These are phyloP conservation scores for Arthrobotrys entomopaga DNA, from an alignment of 2,329 filamentous ascomycete genomes.

Conservation along the genomic window DNA sequence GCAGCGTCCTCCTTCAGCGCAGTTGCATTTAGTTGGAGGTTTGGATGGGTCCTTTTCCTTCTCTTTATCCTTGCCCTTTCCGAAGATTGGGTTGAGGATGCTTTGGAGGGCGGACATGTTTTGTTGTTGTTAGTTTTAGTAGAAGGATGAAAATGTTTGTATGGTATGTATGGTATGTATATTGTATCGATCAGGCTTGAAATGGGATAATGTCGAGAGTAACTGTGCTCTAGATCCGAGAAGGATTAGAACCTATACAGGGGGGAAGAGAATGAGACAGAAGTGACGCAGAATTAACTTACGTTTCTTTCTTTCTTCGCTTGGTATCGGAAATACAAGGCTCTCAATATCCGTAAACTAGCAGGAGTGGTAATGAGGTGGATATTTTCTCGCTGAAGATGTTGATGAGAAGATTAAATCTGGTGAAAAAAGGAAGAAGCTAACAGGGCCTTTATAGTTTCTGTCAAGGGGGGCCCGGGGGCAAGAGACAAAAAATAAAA, in stretches of 20 bases:
- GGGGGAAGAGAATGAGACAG: neutral
- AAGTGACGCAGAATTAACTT: no score
- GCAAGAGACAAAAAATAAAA: constrained; percentile 5
- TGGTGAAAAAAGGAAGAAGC: neutral
- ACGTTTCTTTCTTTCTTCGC: neutral
- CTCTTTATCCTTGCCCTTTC: constrained; percentile 37
- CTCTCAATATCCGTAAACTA: neutral
- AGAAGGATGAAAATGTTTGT: neutral
- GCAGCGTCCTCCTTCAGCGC: constrained; percentile 24
- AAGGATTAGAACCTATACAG: constrained; percentile 3
- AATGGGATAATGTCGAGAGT: neutral
- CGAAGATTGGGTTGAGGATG: constrained; percentile 46
- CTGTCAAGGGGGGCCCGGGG: constrained; percentile 3
- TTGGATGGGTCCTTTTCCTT: constrained; percentile 17
- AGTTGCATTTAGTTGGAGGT: constrained; percentile 27
- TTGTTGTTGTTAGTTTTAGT: neutral
- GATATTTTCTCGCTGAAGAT: constrained; percentile 12
- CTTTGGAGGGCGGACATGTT: constrained; percentile 44
- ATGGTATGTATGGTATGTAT: neutral
- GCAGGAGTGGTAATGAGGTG: constrained; percentile 13
- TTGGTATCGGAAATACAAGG: constrained; percentile 10
- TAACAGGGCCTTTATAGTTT: neutral
- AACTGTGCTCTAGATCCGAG: neutral
- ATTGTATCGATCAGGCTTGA: neutral
- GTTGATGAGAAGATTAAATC: constrained; percentile 31